Evolutionary conservation across 805 yeast genomes (phyloP), one percentile per base, ranked within the genome.

Genomic region (Lachancea dasiensis): DNA sequence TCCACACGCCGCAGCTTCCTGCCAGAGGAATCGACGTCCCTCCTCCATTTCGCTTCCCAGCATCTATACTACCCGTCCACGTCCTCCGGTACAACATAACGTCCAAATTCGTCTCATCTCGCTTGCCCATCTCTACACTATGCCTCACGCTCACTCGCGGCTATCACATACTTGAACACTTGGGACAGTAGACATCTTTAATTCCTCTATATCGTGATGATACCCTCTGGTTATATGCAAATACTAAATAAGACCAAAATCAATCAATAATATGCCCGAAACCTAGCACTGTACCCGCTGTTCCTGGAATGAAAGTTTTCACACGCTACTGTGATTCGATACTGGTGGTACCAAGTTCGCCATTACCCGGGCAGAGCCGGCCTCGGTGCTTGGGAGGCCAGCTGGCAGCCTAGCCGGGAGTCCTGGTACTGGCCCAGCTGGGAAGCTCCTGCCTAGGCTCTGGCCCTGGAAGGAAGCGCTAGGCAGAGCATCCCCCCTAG

Each of bases 91-190:
- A n/a, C n/a, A n/a, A n/a, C n/a, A n/a, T n/a, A n/a, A 10, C 24
- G 16, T 27, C 6, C 15, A 11, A 22, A 19, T 20, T 20, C 27
- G 5, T 4, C 16, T 17, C 14, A n/a, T n/a, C 26, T n/a, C 27
- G 15, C 14, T 29, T 22, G 21, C 15, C 17, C 5, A n/a, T 23
- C 14, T 28, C n/a, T 29, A 22, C 36, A 8, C 36, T 16, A 22
- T 15, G 29, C 23, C 25, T 17, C 29, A 5, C 17, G 10, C 16
- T 30, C 18, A 16, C 23, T 31, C 35, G 22, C 29, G 30, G 25
- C 23, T 30, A 23, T 30, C 48, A 80, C 87, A 75, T 80, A 80
- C 87, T 78, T 81, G 89, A 69, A 83, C 90, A 74, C 89, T 81
- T 78, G 83, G 86, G 69, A 72, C 69, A 65, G 86, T 68, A 68